Evolutionary conservation across 2,329 filamentous ascomycete species (phyloP).

Genomic region (Penicillium sp.): DNA sequence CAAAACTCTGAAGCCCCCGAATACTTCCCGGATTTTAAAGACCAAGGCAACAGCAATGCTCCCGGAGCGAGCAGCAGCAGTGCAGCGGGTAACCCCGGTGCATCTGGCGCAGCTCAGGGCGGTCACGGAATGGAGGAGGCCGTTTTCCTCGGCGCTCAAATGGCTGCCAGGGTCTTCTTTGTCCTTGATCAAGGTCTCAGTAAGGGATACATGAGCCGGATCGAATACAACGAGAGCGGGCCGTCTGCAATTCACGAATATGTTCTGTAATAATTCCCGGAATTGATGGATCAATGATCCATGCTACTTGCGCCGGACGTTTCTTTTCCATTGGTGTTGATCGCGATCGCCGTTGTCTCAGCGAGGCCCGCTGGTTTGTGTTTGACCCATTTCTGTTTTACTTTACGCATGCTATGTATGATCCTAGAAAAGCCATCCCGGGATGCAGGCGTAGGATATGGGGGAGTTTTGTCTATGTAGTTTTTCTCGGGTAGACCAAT

Average conservation of each 20-base stretch:
- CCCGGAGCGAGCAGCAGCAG: conserved; percentile 30
- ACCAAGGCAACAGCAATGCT: conserved; percentile 49
- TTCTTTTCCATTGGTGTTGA: neutral
- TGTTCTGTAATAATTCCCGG: conserved; percentile 31
- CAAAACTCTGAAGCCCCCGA: conserved; percentile 71
- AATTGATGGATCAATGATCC: neutral
- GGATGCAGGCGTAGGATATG: conserved; percentile 24
- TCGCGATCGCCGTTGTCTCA: neutral
- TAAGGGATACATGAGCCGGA: conserved; percentile 66
- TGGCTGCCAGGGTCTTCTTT: conserved; percentile 73
- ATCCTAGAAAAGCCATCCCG: conserved; percentile 24
- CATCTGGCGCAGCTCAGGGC: conserved; percentile 24
- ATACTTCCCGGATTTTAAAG: conserved; percentile 89
- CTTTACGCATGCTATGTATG: conserved; percentile 26
- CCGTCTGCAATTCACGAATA: conserved; percentile 61
- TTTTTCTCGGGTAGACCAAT: conserved; percentile 4
- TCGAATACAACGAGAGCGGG: conserved; percentile 65
- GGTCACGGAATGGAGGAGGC: conserved; percentile 67
- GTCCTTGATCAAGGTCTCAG: conserved; percentile 62
- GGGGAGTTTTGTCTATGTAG: conserved; percentile 22
- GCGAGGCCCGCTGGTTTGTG: conserved; percentile 12
- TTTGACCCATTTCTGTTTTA: conserved; percentile 10
- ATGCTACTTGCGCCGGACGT: neutral
- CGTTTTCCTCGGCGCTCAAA: conserved; percentile 80
- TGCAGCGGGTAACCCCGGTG: conserved; percentile 40